Evolutionary conservation across 371 early-diverging fungal species (phyloP).

Genomic region (Mortierella polycephala): DNA sequence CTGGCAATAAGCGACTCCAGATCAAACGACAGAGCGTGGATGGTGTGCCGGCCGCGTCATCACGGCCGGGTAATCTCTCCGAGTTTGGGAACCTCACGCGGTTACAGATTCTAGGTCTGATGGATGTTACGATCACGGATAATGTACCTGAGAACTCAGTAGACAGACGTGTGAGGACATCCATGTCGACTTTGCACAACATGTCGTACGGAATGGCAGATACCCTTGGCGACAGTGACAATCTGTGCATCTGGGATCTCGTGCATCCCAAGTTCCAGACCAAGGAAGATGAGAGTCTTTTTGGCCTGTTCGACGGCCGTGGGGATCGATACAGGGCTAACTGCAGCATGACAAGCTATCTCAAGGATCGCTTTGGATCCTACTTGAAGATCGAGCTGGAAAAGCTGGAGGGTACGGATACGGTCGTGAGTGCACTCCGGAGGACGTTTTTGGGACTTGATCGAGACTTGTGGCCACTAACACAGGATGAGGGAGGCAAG

Average conservation of each 20-base stretch:
- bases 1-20: slow-evolving; percentile 90
- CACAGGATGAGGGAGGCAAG: slow-evolving; percentile 59
- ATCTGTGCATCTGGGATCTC: slow-evolving; percentile 81
- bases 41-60: slow-evolving; percentile 33
- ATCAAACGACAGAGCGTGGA: slow-evolving; percentile 77
- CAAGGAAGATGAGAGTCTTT: slow-evolving; percentile 86
- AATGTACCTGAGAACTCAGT: slow-evolving; percentile 85
- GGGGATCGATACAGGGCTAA: slow-evolving; percentile 67
- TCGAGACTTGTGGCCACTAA: slow-evolving; percentile 71
- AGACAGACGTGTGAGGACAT: slow-evolving; percentile 87
- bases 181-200: slow-evolving; percentile 80
- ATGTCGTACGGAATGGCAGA: slow-evolving; percentile 93
- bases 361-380: slow-evolving; percentile 77
- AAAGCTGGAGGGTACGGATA: slow-evolving; percentile 63
- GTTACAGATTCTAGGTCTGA: slow-evolving; percentile 84
- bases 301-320: slow-evolving; percentile 89
- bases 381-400: slow-evolving; percentile 80
- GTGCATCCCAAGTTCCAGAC: slow-evolving; percentile 84
- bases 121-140: slow-evolving; percentile 88
- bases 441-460: slow-evolving; percentile 83
- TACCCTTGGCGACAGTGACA: slow-evolving; percentile 72
- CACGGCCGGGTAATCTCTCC: slow-evolving; percentile 70
- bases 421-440: slow-evolving; percentile 70
- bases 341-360: slow-evolving; percentile 68
- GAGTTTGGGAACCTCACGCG: slow-evolving; percentile 82